These are phyloP conservation scores for Tilletia caries DNA, from an alignment of 1,284 basidiomycete genomes.

Conservation along the genomic window DNA sequence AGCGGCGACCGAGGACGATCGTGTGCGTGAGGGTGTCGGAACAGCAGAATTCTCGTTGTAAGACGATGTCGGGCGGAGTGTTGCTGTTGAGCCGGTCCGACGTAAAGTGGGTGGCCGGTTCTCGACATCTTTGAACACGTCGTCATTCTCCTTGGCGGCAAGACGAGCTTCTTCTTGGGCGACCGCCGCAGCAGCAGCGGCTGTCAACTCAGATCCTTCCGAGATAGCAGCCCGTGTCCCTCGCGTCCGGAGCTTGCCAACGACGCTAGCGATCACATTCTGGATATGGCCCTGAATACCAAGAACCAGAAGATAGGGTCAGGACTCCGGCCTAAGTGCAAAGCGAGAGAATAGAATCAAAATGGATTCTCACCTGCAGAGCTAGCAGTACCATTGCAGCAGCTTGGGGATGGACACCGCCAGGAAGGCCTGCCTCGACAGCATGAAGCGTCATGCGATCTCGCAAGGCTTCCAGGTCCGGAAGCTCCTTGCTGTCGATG, in stretches of 20 bases:
- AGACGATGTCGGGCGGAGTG: not conserved
- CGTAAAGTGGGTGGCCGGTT: not conserved
- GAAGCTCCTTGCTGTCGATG: slow-evolving; percentile 53
- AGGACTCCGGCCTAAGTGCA: not conserved
- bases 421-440: slow-evolving; percentile 52
- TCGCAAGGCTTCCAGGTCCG: slow-evolving; percentile 52
- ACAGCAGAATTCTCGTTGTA: not conserved
- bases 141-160: not conserved
- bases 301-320: not conserved
- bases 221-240: slow-evolving; percentile 35
- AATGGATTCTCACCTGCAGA: slow-evolving; percentile 39
- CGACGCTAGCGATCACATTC: slow-evolving; percentile 43
- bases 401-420: slow-evolving; percentile 52
- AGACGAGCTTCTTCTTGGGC: not conserved
- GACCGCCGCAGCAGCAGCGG: slow-evolving; percentile 14
- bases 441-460: slow-evolving; percentile 56
- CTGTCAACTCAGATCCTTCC: slow-evolving; percentile 24
- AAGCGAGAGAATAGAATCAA: not conserved
- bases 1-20: not conserved
- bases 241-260: slow-evolving; percentile 40
- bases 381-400: slow-evolving; percentile 52
- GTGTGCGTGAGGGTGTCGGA: not conserved
- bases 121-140: slow-evolving; percentile 1
- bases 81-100: not conserved
- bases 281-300: slow-evolving; percentile 38